These are phyloP conservation scores for Aspergillus uvarum DNA, from an alignment of 2,329 filamentous ascomycete species.

Conservation along the genomic window DNA sequence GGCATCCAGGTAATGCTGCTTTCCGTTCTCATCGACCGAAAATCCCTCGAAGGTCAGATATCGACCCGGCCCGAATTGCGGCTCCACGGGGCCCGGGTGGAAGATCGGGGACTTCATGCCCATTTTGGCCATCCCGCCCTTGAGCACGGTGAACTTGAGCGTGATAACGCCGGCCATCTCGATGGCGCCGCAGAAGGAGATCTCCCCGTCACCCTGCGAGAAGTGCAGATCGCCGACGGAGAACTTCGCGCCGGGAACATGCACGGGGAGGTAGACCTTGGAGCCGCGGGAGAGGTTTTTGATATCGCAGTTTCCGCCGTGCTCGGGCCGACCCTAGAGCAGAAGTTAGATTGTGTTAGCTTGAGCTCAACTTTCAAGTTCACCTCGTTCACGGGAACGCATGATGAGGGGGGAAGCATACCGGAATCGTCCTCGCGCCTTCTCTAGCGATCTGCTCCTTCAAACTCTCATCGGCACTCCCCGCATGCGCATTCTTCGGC, in stretches of 20 bases:
- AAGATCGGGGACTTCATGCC: conserved; percentile 82
- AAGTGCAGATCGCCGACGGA: conserved; percentile 87
- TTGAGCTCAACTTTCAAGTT: neutral
- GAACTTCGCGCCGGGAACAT: conserved; percentile 84
- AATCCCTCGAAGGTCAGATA: conserved; percentile 89
- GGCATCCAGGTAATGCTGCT: conserved; percentile 85
- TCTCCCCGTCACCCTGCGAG: conserved; percentile 85
- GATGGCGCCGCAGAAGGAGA: conserved; percentile 84
- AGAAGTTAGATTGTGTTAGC: neutral
- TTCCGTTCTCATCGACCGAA: conserved; percentile 81
- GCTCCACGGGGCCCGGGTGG: conserved; percentile 81
- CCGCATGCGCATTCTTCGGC: conserved; percentile 70
- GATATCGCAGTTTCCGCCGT: conserved; percentile 90
- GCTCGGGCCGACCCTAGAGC: conserved; percentile 68
- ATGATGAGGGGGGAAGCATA: conserved; percentile 17
- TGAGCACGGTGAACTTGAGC: conserved; percentile 85
- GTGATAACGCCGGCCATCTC: conserved; percentile 94
- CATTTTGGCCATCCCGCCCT: conserved; percentile 71
- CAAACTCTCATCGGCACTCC: conserved; percentile 58
- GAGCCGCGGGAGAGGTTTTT: conserved; percentile 78
- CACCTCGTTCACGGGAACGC: neutral
- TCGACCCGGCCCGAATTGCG: conserved; percentile 78
- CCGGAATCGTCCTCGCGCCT: conserved; percentile 81
- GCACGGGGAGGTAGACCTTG: conserved; percentile 84
- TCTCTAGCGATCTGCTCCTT: conserved; percentile 70